A percentile compares a stretch with the other conserved stretches of the same genome.
Conservation (phyloP, 306 rosid genomes). For the Geum urbanum region DNA sequence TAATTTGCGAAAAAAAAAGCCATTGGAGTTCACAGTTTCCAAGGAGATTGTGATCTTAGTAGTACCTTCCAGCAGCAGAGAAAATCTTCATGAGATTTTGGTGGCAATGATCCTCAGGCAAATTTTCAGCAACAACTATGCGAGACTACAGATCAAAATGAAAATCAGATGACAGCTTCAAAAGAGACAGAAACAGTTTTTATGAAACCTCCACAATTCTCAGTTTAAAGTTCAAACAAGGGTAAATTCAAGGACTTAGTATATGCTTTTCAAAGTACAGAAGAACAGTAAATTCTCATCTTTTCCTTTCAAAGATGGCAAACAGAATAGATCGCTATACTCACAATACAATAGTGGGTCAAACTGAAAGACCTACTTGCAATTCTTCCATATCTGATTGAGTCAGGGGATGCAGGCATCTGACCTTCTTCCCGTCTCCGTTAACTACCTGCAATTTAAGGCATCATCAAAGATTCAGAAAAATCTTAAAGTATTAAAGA, state of each 20-base stretch:
- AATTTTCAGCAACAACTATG: conserved; percentile 87
- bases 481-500: no score
- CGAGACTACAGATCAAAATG: conserved; percentile 56
- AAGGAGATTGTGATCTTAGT: conserved; percentile 7
- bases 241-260: background rate
- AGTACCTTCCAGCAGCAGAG: conserved; percentile 89
- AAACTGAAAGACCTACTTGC: conserved; percentile 55
- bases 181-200: conserved; percentile 1
- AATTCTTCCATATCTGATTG: conserved; percentile 84
- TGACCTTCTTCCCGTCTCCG: conserved; percentile 92
- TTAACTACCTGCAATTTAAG: conserved; percentile 62
- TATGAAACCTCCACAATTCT: conserved; percentile 8
- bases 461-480: conserved; percentile 17
- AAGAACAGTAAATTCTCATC: background rate
- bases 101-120: conserved; percentile 99
- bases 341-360: background rate
- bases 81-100: conserved; percentile 95
- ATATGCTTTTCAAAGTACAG: no score
- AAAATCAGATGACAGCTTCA: conserved; percentile 9
- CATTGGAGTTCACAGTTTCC: conserved; percentile 5
- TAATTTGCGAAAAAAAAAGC: background rate
- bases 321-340: no score
- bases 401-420: conserved; percentile 64
- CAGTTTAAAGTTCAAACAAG: conserved; percentile 21
- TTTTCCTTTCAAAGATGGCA: no score